Evolutionary conservation across 2,329 filamentous ascomycete species (phyloP), one percentile per base, ranked within the genome.

Genomic region (Penicillium sp.): DNA sequence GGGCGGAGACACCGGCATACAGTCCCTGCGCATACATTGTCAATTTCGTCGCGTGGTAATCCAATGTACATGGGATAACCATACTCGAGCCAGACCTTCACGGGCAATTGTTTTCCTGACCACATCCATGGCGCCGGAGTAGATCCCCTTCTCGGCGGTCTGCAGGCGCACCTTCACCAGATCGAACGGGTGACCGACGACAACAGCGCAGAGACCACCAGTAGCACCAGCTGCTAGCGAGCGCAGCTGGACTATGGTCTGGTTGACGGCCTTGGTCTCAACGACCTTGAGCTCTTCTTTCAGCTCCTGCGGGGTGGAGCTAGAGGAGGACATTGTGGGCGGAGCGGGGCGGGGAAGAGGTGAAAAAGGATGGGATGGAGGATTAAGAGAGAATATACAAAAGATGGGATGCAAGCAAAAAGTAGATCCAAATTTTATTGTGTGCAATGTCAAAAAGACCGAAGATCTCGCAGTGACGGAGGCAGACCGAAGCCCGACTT

Each of bases 81-180:
- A 35, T 67, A 80, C 78, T 61, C 80, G 76, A 4, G 75, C 73
- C 59, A 95, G 70, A 1, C 93, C 93, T 72, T 97, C 92, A 54
- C 87, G 81, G 25, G 91, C 91, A 53, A 99, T 75, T 30, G 89
- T 92, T 77, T 87, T 95, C 71, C 81, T 79, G 56, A 97, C 90
- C 1, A 96, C 92, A 73, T 99, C 93, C 64, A 97, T 79, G 12
- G 93, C 93, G 38, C 87, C 86, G 30, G 78, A 86, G 75, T 99
- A 99, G 30, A 95, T 88, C 41, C 93, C 93, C 72, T 84, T 86
- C 74, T 97, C 91, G 30, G 93, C 90, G 2, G 93, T 99, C 77
- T 99, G 93, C 70, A 99, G 77, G 51, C 93, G 88, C 58, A 99
- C 93, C 76, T 99, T 99, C 71, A 97, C 92, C 62, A 99, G 79